Evolutionary conservation across 164 flowering plant species (phyloP).

Genomic region (Brasenia schreberi): DNA sequence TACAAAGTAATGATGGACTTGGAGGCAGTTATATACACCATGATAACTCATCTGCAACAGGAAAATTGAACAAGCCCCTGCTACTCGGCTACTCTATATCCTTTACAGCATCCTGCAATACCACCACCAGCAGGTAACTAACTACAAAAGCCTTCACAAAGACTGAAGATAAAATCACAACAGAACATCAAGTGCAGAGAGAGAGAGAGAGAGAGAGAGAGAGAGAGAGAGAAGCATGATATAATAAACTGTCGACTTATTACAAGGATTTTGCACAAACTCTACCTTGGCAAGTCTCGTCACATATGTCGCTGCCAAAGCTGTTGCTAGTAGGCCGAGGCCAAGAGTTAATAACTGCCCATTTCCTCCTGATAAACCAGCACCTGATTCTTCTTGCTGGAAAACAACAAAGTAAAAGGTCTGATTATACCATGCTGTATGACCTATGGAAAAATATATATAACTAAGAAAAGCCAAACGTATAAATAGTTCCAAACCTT

Average conservation of each 20-base stretch:
- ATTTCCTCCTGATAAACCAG: conserved; percentile 60
- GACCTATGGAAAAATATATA: no score
- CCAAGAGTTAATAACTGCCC: conserved; percentile 72
- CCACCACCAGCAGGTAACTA: not conserved
- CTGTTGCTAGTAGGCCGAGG: conserved; percentile 66
- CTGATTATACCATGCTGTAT: not conserved
- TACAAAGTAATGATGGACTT: not conserved
- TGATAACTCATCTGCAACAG: not conserved
- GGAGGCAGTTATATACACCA: not conserved
- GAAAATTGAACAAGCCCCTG: not conserved
- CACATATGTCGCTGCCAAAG: conserved; percentile 77
- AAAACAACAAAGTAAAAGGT: not conserved
- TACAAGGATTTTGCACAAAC: not conserved
- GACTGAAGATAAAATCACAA: no score
- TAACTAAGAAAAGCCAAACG: no score
- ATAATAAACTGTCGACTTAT: no score
- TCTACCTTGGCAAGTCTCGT: conserved; percentile 80
- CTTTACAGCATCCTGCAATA: not conserved
- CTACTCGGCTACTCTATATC: not conserved
- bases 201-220: no score
- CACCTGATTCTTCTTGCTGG: conserved; percentile 85
- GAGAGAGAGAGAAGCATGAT: not conserved
- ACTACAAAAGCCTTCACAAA: no score
- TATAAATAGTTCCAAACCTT: no score
- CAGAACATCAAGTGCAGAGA: not conserved